Evolutionary conservation across 495 filamentous ascomycete species (phyloP), one percentile per base, ranked within the genome.

Genomic region (Cercophora samala): DNA sequence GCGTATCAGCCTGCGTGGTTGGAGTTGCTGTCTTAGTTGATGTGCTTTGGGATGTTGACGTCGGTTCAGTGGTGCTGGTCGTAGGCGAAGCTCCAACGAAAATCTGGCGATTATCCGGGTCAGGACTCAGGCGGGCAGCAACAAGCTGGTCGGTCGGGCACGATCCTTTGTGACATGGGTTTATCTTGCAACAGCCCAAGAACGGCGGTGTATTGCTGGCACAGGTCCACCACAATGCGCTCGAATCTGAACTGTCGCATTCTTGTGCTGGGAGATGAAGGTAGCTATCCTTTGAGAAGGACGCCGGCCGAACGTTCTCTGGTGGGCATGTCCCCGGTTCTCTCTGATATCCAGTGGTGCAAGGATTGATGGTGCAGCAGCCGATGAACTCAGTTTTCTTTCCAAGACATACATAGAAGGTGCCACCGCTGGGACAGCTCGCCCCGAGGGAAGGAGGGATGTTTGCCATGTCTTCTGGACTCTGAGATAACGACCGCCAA

Each of bases 301-400:
- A 68, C 0, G 74, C 69, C 4, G 58, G 25, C 11, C 58, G 66
- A 18, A 80, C 70, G 4, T 66, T 17, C 17, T 58, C 63, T 3
- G 51, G 54, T 9, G 72, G 73, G 24, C 77, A 80, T 17, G 37
- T 24, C 5, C 75, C 67, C 3, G 68, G 64, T 6, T 69, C 72
- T 46, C 37, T 46, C 37, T 46, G 37, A 17, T 46, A 46, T 9
- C 37, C 37, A 18, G 69, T 70, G 11, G 62, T 62, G 62, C 77
- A 79, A 3, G 78, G 77, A 23, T 79, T 25, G 60, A 60, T 67
- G 29, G 65, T 72, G 58, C 78, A 79, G 62, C 78, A 80, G 0
- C 78, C 78, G 6, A 80, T 18, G 55, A 80, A 80, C 26, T 70
- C 62, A n/a, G 60, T 53, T 5, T 29, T 58, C 5, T 51, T 65